Evolutionary conservation across 169 alveolate genomes (phyloP).

Genomic region (Plasmodium cynomolgi): DNA sequence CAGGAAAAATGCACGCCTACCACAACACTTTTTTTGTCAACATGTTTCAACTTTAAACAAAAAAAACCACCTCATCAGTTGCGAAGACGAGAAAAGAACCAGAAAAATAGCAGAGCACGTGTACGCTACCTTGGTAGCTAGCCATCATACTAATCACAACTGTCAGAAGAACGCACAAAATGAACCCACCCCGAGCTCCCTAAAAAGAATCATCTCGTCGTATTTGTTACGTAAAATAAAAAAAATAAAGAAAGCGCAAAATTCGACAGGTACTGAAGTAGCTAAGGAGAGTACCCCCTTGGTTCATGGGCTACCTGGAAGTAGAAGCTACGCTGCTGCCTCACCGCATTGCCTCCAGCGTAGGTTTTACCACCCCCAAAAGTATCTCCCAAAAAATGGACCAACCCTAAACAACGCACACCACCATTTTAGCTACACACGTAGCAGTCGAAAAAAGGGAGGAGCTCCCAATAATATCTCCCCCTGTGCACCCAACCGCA

Average conservation of each 20-base stretch:
- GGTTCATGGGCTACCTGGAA: not conserved
- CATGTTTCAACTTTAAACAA: slow-evolving; percentile 66
- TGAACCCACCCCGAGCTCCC: not conserved
- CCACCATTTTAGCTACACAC: not conserved
- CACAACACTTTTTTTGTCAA: slow-evolving; percentile 47
- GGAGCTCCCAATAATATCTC: not conserved
- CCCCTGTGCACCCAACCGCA: not conserved
- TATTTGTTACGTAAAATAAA: not conserved
- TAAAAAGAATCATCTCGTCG: not conserved
- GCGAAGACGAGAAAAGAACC: slow-evolving; percentile 51
- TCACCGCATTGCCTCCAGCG: not conserved
- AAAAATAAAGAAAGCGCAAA: not conserved
- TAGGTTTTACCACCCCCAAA: not conserved
- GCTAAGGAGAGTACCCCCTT: not conserved
- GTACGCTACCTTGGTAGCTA: not conserved
- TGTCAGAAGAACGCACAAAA: not conserved
- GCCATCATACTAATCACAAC: not conserved
- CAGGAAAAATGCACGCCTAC: slow-evolving; percentile 9
- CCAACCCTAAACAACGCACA: not conserved
- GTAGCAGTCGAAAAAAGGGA: not conserved
- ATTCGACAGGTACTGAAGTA: not conserved
- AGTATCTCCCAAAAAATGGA: not conserved
- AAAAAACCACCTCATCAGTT: not conserved
- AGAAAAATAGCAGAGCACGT: slow-evolving; percentile 2
- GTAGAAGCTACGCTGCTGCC: not conserved